Conservation (phyloP, 2,329 filamentous ascomycete species). For the Nemania sp. region DNA sequence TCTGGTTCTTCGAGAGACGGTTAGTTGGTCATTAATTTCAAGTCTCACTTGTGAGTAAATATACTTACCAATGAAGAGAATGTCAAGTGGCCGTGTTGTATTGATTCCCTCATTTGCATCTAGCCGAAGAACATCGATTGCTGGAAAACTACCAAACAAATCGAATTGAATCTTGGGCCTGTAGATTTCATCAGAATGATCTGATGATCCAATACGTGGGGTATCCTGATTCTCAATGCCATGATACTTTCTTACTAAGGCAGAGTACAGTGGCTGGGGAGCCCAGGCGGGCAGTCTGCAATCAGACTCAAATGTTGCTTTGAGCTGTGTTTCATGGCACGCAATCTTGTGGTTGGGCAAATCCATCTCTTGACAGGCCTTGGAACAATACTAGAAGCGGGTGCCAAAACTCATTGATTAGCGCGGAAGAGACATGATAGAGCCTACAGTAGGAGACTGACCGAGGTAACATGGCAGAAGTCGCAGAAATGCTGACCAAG, state of each 20-base stretch:
- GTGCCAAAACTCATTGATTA: not conserved
- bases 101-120: constrained; percentile 3
- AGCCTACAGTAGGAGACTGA: not conserved
- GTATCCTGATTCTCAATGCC: not conserved
- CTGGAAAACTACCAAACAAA: constrained; percentile 11
- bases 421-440: not conserved
- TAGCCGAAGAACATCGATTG: constrained; percentile 11
- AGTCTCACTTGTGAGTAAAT: not conserved
- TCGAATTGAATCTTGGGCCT: not conserved
- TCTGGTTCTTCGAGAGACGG: not conserved
- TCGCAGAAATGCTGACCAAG: not conserved
- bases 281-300: constrained; percentile 9
- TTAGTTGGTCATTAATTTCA: not conserved
- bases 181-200: not conserved
- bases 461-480: not conserved
- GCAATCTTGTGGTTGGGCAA: not conserved
- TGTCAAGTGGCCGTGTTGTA: constrained; percentile 1
- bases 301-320: constrained; percentile 3
- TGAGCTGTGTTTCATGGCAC: not conserved
- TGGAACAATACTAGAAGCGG: constrained; percentile 10
- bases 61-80: constrained; percentile 16
- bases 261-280: not conserved
- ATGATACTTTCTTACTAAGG: not conserved
- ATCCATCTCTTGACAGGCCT: not conserved
- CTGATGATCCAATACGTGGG: not conserved